Conservation (phyloP, 768 basidiomycete genomes). For the Kwoniella heveanensis region DNA sequence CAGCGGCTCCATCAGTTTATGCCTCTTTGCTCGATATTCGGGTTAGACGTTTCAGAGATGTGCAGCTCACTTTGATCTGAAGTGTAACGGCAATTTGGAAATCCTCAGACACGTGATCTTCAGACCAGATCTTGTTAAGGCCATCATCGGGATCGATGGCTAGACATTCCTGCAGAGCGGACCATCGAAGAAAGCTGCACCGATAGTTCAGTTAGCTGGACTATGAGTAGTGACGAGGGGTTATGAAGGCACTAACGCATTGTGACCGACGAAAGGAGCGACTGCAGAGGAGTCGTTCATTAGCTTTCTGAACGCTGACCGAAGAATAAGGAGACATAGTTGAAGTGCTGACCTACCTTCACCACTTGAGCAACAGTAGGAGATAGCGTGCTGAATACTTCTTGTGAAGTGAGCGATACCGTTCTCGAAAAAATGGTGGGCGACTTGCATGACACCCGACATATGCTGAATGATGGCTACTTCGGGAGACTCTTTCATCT, state of each 20-base stretch:
- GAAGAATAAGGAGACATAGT: too few species aligned
- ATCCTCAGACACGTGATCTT: constrained; percentile 78
- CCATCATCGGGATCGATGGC: constrained; percentile 70
- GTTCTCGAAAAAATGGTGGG: constrained; percentile 86
- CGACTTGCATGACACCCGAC: constrained; percentile 89
- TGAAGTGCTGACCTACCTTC: constrained; percentile 52
- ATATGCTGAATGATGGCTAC: constrained; percentile 89
- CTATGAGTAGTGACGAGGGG: too few species aligned
- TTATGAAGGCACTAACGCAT: constrained; percentile 35
- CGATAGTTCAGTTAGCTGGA: too few species aligned
- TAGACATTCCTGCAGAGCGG: constrained; percentile 77
- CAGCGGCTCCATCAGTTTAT: constrained; percentile 1
- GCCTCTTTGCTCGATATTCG: not conserved
- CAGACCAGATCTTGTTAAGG: constrained; percentile 76
- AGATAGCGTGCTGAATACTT: constrained; percentile 66
- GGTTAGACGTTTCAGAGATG: not conserved
- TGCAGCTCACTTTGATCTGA: constrained; percentile 62
- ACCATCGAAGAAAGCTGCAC: constrained; percentile 80
- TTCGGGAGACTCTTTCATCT: constrained; percentile 77
- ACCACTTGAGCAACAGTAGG: constrained; percentile 52
- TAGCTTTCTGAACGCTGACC: too few species aligned
- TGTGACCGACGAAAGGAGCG: constrained; percentile 56
- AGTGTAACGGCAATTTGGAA: constrained; percentile 80
- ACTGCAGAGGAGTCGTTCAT: constrained; percentile 11
- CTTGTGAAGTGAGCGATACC: constrained; percentile 85